Percentiles rank a stretch among this genome's conserved stretches.
phyloP scores from a whole-genome alignment of 1,284 basidiomycete genomes.

The Neolentinus lepideus region DNA sequence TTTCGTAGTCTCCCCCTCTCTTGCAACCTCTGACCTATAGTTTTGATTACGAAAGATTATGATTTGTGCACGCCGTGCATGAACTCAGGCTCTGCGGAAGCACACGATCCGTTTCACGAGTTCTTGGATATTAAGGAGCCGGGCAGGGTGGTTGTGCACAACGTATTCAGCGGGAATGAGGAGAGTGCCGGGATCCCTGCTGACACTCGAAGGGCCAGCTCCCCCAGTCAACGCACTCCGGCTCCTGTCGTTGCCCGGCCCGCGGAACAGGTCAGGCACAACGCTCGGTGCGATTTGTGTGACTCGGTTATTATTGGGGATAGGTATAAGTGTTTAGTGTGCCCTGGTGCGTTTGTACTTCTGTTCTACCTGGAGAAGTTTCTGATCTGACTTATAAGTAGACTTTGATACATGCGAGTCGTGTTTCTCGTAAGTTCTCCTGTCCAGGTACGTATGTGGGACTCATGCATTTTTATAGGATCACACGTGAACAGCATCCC shows the following conservation, averaged over 20 bases:
- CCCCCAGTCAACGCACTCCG: background rate
- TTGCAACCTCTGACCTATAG: background rate
- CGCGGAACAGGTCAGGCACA: slow-evolving; percentile 33
- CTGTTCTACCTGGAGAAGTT: background rate
- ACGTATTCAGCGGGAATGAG: slow-evolving; percentile 35
- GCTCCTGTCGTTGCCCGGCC: background rate
- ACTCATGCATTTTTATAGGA: slow-evolving; percentile 26
- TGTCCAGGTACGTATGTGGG: slow-evolving; percentile 3
- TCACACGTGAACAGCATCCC: slow-evolving; percentile 70
- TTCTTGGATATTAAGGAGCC: slow-evolving; percentile 64
- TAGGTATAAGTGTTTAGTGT: slow-evolving; percentile 71
- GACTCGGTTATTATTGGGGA: slow-evolving; percentile 60
- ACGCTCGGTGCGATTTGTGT: slow-evolving; percentile 68
- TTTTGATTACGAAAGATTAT: slow-evolving; percentile 38
- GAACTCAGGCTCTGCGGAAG: slow-evolving; percentile 30
- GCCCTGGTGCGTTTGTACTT: slow-evolving; percentile 30
- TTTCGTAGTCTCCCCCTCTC: background rate
- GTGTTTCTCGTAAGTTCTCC: slow-evolving; percentile 52
- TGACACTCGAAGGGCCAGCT: background rate
- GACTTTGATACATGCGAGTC: slow-evolving; percentile 70
- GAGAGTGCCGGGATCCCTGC: slow-evolving; percentile 18
- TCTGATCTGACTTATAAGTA: background rate
- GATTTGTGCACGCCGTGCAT: slow-evolving; percentile 64
- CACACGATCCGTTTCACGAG: slow-evolving; percentile 55
- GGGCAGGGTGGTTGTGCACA: slow-evolving; percentile 57